Evolutionary conservation across 495 filamentous ascomycete genomes (phyloP), one percentile per base, ranked within the genome.

Genomic region (Evernia prunastri): DNA sequence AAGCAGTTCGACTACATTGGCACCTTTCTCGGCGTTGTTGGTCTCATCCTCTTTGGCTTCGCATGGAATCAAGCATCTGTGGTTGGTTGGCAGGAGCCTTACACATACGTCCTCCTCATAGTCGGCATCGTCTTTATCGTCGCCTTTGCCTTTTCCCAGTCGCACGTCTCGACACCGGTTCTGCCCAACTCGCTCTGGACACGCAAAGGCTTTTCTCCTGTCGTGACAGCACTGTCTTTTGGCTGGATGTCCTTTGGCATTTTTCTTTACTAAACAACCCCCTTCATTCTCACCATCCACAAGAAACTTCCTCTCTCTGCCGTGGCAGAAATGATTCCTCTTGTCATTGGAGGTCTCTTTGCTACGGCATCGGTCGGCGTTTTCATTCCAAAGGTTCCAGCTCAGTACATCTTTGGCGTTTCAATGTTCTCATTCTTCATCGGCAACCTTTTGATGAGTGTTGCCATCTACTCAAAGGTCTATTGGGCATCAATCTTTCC

Each of bases 241-340:
- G 87, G 84, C 4, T 88, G 86, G 87, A 77, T 76, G 60, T 79
- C 75, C 63, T 87, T 87, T 61, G 84, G 85, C 20, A 85, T 87
- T 59, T 79, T 81, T 72, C 71, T 83, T 61, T 87, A 77, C 70
- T 88, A 88, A 69, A 71, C 75, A 37, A 84, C 75, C 63, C 76
- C 82, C 39, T 83, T 87, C 65, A 66, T 86, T 45, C 75, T 81
- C 59, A 73, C 72, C 15, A 72, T 85, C 43, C 77, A 79, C 10
- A 76, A 73, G 1, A 66, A 75, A 57, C 70, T 76, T 36, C 79
- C 81, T 0, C 71, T 88, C 36, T 53, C 81, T 25, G 74, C 80
- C 0, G 72, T 75, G 6, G 83, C 81, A 0, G 74, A 81, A 65
- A 73, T 81, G 59, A 61, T 71, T 20, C 79, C 79, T 3, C 74